These are phyloP conservation scores for Scedosporium boydii DNA, from an alignment of 2,329 filamentous ascomycete species.

Conservation along the genomic window DNA sequence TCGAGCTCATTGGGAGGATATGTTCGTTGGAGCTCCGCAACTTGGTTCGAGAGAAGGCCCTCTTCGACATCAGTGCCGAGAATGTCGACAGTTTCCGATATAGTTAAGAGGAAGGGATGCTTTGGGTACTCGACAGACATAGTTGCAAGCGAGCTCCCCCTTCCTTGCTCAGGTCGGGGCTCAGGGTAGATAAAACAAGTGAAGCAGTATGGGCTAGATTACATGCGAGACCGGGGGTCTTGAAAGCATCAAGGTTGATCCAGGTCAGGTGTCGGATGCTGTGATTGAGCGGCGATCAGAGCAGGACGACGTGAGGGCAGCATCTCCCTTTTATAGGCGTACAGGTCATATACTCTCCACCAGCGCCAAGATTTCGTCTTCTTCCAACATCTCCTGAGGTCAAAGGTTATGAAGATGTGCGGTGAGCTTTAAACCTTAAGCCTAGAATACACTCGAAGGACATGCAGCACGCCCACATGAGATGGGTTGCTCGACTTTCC, in stretches of 20 bases:
- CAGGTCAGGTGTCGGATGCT: not conserved
- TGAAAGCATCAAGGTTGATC: not conserved
- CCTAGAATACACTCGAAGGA: too few species aligned
- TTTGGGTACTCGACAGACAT: constrained; percentile 39
- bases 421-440: too few species aligned
- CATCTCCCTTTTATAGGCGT: too few species aligned
- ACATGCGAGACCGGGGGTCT: not conserved
- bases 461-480: not conserved
- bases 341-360: too few species aligned
- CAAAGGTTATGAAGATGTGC: too few species aligned
- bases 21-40: constrained; percentile 45
- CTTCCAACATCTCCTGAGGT: too few species aligned
- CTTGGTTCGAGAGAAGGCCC: constrained; percentile 53
- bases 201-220: not conserved
- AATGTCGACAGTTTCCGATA: constrained; percentile 52
- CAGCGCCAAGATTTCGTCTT: too few species aligned
- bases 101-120: constrained; percentile 52
- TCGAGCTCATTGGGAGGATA: constrained; percentile 64
- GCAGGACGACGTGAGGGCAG: too few species aligned
- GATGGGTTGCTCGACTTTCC: not conserved
- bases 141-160: not conserved
- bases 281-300: not conserved
- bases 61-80: constrained; percentile 56
- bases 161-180: not conserved
- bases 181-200: not conserved